Conservation (phyloP, 192 early-diverging fungal genomes). For the Coemansia sp. region DNA sequence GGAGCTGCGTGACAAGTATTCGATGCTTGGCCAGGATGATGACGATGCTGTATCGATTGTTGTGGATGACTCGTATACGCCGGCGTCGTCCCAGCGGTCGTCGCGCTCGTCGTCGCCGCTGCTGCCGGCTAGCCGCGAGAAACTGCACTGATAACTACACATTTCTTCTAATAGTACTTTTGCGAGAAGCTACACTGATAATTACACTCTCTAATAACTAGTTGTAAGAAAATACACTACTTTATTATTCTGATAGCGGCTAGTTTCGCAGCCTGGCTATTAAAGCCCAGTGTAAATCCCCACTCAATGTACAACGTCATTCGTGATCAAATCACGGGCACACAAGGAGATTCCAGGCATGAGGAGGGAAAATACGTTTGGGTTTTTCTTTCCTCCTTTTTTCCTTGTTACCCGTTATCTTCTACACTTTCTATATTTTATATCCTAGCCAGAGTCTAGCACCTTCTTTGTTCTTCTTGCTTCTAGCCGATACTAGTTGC, state of each 20-base stretch:
- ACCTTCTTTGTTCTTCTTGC: neutral
- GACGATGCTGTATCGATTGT: constrained; percentile 48
- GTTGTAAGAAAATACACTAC: too few species aligned
- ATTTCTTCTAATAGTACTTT: neutral
- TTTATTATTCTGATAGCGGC: too few species aligned
- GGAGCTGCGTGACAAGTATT: constrained; percentile 57
- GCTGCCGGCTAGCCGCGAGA: constrained; percentile 22
- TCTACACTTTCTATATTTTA: neutral
- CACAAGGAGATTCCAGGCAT: neutral
- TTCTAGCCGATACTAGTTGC: too few species aligned
- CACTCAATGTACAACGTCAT: neutral
- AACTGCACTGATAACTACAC: constrained; percentile 13
- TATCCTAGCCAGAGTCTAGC: neutral
- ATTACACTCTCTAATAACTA: neutral
- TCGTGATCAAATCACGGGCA: neutral
- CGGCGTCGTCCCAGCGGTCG: constrained; percentile 30
- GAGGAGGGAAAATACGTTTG: neutral
- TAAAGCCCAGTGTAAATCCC: too few species aligned
- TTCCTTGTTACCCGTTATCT: constrained; percentile 1
- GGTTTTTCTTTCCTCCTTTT: constrained; percentile 1
- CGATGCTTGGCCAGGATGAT: constrained; percentile 49
- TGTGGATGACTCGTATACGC: constrained; percentile 36
- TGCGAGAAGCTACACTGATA: neutral
- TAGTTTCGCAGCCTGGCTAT: too few species aligned
- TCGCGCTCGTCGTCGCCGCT: constrained; percentile 39